Evolutionary conservation across 257 asterid genomes (phyloP), one percentile per base, ranked within the genome.

Genomic region (Dorcoceras hygrometricum): DNA sequence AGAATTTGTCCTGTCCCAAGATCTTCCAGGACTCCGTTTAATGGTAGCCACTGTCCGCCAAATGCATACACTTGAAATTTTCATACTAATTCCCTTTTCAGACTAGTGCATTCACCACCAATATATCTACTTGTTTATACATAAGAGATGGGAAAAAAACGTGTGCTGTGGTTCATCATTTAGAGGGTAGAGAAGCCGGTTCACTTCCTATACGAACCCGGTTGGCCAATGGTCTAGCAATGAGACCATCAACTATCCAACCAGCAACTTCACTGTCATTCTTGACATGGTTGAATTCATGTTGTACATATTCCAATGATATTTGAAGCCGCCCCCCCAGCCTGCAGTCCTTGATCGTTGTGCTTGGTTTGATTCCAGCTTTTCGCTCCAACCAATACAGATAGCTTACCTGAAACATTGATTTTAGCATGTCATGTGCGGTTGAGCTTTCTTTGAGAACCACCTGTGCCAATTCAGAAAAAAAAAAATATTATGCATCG

Each of bases 331-430:
- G 83, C 54, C 95, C 94, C 36, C 91, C 99, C 0, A 81, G 76
- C 74, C 73, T 83, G 85, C 99, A 93, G 85, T 90, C 99, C 51
- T 78, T 79, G 19, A 68, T 28, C 14, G 67, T 69, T 22, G 81
- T 73, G 75, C 82, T 80, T 18, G 90, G 74, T 70, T 68, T 76
- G 39, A 93, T 84, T 63, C 99, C 99, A 11, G 96, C 97, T 39
- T 84, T 88, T 72, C 63, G 80, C 85, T 90, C 99, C 80, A 93
- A 77, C 97, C 99, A 93, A 70, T 90, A 87, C 68, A 93, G 67
- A 63, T 93, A 73, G n/a, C 79, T 84, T 65, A 88, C 95, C 73
- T 90, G 97, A 79, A 88, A 90, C 79, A 93, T 22, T 24, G 96
- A 86, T 82, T 86, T 88, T 59, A 93, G 87, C 99, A 93, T 90